Evolutionary conservation across 331 rosid species (phyloP), one percentile per base, ranked within the genome.

Genomic region (Quercus phellos): DNA sequence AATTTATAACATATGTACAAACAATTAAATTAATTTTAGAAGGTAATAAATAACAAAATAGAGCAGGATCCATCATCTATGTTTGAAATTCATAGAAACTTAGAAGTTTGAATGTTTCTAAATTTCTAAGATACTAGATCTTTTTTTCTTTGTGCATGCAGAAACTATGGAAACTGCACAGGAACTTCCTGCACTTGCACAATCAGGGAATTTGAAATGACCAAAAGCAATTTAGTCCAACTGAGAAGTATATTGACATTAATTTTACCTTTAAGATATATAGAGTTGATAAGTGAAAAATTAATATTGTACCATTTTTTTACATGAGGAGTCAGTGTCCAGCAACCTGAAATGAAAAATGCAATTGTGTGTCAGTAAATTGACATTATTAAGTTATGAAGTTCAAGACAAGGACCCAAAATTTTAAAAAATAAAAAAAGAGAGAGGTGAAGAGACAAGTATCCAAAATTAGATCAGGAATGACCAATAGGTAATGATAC

Each of bases 311-410:
- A 85, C 88, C 88, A 81, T 42, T 76, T 75, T 67, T 32, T 78
- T 51, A 79, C 70, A 24, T 24, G 86, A 64, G 86, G 82, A 72
- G 85, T 81, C 79, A 10, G 26, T 55, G 74, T 81, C 88, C 88
- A 85, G 70, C 86, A 85, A 75, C 79, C 88, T 85, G 81, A 66
- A 85, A 81, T 6, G 74, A 55, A 29, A 69, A 67, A 64, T 43
- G 24, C 51, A 83, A 55, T 30, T 53, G 58, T 29, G 2, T 6
- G 32, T 53, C 46, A 74, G 16, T 70, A 74, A 70, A 64, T 61
- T 51, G 55, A 30, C 18, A 63, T 14, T 27, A 66, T 34, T n/a
- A 66, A 66, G 19, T 63, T 34, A 34, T 30, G 26, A 32, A 66
- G 50, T 34, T 66, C n/a, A 66, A 34, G 24, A 66, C 64, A 13